Conservation (phyloP, 352 stramenopile genomes). For the Thalassiosira tumida region DNA sequence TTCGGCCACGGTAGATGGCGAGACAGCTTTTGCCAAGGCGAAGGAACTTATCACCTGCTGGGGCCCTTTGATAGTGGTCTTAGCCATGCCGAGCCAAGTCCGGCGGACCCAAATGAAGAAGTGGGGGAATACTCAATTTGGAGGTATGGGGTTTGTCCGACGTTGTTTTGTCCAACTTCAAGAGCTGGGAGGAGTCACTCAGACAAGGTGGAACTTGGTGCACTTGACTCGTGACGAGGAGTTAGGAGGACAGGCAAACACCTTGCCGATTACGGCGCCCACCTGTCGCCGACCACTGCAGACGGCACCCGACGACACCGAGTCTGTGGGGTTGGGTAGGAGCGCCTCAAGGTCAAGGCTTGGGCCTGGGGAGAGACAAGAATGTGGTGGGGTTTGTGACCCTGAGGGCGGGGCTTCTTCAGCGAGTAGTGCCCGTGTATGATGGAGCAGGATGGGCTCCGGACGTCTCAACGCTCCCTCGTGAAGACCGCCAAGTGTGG, state of each 20-base stretch:
- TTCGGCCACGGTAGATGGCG: no score
- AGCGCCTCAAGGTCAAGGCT: not conserved
- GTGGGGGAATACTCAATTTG: not conserved
- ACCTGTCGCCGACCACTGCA: conserved; percentile 21
- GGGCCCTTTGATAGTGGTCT: not conserved
- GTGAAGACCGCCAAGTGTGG: no score
- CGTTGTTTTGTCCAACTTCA: not conserved
- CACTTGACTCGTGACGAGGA: not conserved
- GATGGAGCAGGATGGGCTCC: not conserved
- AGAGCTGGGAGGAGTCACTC: not conserved
- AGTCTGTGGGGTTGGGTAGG: not conserved
- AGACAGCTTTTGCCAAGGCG: no score
- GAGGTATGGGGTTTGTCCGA: not conserved
- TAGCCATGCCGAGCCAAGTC: not conserved
- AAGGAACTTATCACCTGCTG: not conserved
- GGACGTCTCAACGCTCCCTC: no score
- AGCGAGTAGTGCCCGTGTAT: not conserved
- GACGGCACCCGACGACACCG: conserved; percentile 30
- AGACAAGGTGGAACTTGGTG: not conserved
- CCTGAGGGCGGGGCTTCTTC: not conserved
- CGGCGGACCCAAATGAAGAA: not conserved
- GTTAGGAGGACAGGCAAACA: not conserved
- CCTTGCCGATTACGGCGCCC: not conserved
- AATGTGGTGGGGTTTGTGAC: not conserved
- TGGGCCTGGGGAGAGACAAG: not conserved